Evolutionary conservation across 306 rosid species (phyloP), one percentile per base, ranked within the genome.

Genomic region (Argentina anserina): DNA sequence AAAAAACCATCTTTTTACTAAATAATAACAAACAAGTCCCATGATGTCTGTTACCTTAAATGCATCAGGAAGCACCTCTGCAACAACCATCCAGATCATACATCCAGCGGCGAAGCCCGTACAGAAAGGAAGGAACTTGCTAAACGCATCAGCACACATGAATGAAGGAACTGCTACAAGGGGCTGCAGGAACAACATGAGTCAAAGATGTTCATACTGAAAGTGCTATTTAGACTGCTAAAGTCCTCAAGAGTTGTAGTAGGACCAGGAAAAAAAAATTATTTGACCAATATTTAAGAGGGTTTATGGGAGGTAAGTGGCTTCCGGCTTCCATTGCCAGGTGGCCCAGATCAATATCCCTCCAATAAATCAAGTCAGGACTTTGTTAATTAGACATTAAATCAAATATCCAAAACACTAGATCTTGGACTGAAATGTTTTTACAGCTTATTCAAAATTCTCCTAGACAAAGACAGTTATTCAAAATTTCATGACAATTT

Each of bases 81-180:
- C 99, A 72, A 92, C 70, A 77, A 95, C 99, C 99, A 95, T 95
- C 99, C 99, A 95, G 76, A 95, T 95, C 99, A 95, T 95, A 85
- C 99, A 95, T 65, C 99, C 99, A 74, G 99, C 99, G 66, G 99
- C 97, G 78, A 95, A 95, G 64, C 99, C 99, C 76, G 96, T 95
- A 78, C 99, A 95, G 59, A 91, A 95, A 72, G 99, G 99, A 74
- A 95, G 90, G 75, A 95, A 84, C 90, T 95, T 95, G 75, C 78
- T 95, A 84, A 95, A 95, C 37, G 97, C 93, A 82, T 95, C 99
- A 36, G 97, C 99, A 75, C 99, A 95, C 47, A 95, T 87, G 83
- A 95, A 95, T 61, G 99, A 86, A 77, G 97, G 99, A 78, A 95
- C 99, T 5, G 99, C 99, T 70, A 95, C 99, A 62, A 95, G 82